Evolutionary conservation across 768 basidiomycete genomes (phyloP), one percentile per base, ranked within the genome.

Genomic region (Pilatotrama ljubarskyi): DNA sequence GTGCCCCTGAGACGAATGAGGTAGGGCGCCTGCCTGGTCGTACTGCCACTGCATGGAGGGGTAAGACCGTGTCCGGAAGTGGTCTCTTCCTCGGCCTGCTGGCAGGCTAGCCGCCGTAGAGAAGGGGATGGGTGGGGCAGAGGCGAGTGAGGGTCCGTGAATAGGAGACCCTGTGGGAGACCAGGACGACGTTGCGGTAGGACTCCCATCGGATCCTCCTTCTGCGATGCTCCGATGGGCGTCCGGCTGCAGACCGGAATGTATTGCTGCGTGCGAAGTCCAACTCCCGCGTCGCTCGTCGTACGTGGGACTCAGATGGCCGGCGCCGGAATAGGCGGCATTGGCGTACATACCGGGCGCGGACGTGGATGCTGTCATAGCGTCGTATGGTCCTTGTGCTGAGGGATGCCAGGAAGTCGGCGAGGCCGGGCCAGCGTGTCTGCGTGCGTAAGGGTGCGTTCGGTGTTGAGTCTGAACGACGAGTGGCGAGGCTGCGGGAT

Each of bases 11-110:
- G 56, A 17, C 41, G 61, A 63, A 51, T 56, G 55, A 2, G 61
- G 56, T 17, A 56, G 51, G 38, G 49, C 58, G 56, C 66, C 55
- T 61, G 64, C 58, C 51, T 57, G 63, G 55, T 66, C 61, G 52
- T 63, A 58, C 56, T 58, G 56, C 61, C 61, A 62, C 55, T 62
- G 61, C 63, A 60, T 52, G 61, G 70, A 64, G 14, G 69, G 64
- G 57, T 49, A 58, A 17, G 69, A 68, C 18, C 67, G 62, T 51
- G 61, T 66, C 47, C 69, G 66, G 44, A 63, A 47, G 50, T 65
- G 63, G 40, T 68, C 69, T 14, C 66, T 66, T 49, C 62, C 61
- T 35, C 65, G 65, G 14, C 56, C 65, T 52, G 63, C 63, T 40
- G 67, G 62, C 37, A 66, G 55, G 40, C 54, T 63, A 29, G 65